Conservation (phyloP, 768 basidiomycete species). For the Mycena olivaceomarginata region DNA sequence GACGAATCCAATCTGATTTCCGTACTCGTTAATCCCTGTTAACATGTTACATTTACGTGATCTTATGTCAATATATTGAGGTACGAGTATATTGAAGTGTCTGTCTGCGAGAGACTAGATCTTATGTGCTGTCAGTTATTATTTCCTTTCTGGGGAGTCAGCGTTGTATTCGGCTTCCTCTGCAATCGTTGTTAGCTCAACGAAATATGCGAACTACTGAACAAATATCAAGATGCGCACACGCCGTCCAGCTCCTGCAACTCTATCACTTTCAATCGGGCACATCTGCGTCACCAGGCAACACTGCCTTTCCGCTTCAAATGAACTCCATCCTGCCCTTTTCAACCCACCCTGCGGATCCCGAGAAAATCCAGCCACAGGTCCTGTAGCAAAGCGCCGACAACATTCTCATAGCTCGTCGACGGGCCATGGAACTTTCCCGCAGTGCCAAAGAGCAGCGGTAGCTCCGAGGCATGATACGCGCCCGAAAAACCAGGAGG, state of each 20-base stretch:
- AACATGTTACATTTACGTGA: too few relatives aligned
- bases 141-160: too few relatives aligned
- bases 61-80: too few relatives aligned
- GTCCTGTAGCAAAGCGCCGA: background rate
- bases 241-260: constrained; percentile 4
- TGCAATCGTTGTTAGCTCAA: too few relatives aligned
- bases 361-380: constrained; percentile 4
- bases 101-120: too few relatives aligned
- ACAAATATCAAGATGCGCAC: background rate
- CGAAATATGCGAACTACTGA: too few relatives aligned
- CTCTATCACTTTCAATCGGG: background rate
- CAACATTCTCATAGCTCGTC: background rate
- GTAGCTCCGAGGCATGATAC: background rate
- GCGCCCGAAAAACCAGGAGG: background rate
- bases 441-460: background rate
- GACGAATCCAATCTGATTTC: too few relatives aligned
- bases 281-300: background rate
- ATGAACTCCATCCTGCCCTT: background rate
- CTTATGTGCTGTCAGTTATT: too few relatives aligned
- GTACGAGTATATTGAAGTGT: too few relatives aligned
- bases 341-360: constrained; percentile 5
- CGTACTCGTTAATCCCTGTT: too few relatives aligned
- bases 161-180: too few relatives aligned
- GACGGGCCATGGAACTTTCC: background rate
- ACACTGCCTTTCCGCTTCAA: background rate